Conservation (phyloP, 352 stramenopile species). For the Phytophthora pseudosyringae region DNA sequence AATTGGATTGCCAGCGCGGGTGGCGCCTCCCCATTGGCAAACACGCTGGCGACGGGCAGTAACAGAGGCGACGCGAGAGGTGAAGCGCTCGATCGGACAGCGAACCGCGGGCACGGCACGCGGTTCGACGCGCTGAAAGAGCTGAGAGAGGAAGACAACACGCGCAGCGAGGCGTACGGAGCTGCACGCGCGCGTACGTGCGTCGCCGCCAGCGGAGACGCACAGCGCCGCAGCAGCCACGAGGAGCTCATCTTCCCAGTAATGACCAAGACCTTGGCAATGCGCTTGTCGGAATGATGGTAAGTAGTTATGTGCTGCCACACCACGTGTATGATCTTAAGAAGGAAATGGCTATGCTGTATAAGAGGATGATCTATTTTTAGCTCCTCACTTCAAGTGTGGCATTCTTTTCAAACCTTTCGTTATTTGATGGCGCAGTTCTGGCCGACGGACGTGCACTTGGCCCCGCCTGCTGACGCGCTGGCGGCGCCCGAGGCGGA, state of each 20-base stretch:
- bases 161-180: conserved; percentile 4
- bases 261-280: too few species aligned
- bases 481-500: conserved; percentile 53
- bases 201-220: conserved; percentile 16
- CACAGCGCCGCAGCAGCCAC: conserved; percentile 28
- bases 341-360: background rate
- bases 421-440: conserved; percentile 19
- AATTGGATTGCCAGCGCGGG: conserved; percentile 26
- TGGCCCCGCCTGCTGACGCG: conserved; percentile 26
- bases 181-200: conserved; percentile 6
- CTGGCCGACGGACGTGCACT: conserved; percentile 23
- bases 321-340: too few species aligned
- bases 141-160: conserved; percentile 6
- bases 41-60: conserved; percentile 1
- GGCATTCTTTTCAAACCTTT: background rate
- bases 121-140: conserved; percentile 1
- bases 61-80: conserved; percentile 7
- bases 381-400: conserved; percentile 12
- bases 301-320: background rate
- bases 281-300: conserved; percentile 8
- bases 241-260: conserved; percentile 30
- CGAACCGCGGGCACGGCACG: conserved; percentile 6
- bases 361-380: conserved; percentile 16
- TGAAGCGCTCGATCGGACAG: background rate
- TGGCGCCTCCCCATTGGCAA: background rate